Base-by-base conservation (phyloP, 2,329 filamentous ascomycete species). In the Aspergillus pseudotamarii region DNA sequence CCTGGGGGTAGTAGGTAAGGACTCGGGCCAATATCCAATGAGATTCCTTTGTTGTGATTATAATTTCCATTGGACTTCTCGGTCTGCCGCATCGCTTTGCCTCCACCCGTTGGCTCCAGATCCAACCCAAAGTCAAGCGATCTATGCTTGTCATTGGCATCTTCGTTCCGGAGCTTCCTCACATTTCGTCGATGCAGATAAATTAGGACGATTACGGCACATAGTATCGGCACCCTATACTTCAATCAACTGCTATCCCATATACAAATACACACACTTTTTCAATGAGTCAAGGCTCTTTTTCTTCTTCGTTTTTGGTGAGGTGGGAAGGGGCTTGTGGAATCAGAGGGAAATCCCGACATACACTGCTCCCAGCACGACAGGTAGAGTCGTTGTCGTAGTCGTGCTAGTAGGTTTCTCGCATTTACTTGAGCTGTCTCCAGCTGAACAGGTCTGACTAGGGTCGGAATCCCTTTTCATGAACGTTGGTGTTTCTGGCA, bases 1-100 rank as follows among this genome's bases (percentile, higher is more conserved):
- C 88, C 89, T 1, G 92, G 91, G 5, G 95, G 94, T n/a, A 98
- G 84, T n/a, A 99, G 86, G 76, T 98, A 99, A 2, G 95, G 95
- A 71, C 89, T 70, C 28, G 60, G 95, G 38, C 87, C 88, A 55
- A 94, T 83, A 66, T 88, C 86, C 71, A 89, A 76, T 19, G 87
- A 89, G 66, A 89, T 69, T 16, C 85, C 85, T 48, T 84, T 82
- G 57, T 71, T 74, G 64, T 80, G 79, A 36, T 72, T 72, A 68
- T 76, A 74, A 55, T 74, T 72, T 54, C 71, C 70, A 30, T 75
- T 58, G 46, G 73, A 64, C 68, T 83, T 82, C 66, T 84, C 79
- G 30, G 71, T 43, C 66, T 84, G 79, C 14, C 88, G 88, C 73
- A 92, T 84, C 30, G 82, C 84, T 84, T 82, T 84, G 46, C 72